Base-by-base conservation (phyloP, 345 rosid species). In the Citrus glauca region DNA sequence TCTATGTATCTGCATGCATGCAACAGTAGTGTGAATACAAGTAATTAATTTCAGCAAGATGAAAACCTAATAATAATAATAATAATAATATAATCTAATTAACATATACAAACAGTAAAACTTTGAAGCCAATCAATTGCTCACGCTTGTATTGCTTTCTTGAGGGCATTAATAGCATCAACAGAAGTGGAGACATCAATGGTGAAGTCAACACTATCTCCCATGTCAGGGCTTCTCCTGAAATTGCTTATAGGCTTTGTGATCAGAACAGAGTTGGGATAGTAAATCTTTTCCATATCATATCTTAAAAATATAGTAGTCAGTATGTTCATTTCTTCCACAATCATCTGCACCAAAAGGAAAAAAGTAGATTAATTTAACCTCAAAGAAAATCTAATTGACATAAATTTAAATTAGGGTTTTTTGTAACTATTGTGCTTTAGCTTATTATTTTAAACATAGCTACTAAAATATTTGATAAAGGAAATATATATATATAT, bases 311-410 rank as follows among this genome's bases (percentile, higher is more conserved):
- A 93, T 73, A 93, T 93, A 0, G 93, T 91, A 3, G 92, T 86
- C 79, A 93, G 78, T 24, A 93, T 93, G 86, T 93, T 93, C 97
- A 93, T 93, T 84, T 93, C 94, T 86, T 93, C 98, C 50, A 93
- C 97, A 40, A 90, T 82, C 97, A 93, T 81, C 97, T 91, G 88
- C 4, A 20, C n/a, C 6, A 57, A 64, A 53, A n/a, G 22, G 8
- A 35, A 53, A 17, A 53, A 53, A 13, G 50, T 45, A 45, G 50
- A 45, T 45, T 45, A 45, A 13, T 45, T 11, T 13, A 45, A 13
- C 50, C 1, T 45, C 5, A 0, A 45, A 11, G 50, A 45, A 42
- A 45, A 11, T 45, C 1, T 45, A 13, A 45, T 42, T 10, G 50
- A 11, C 16, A 42, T 10, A 42, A 42, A 10, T 11, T 45, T 45